A percentile compares a stretch with the other conserved stretches of the same genome.
phyloP scores from a whole-genome alignment of 2,329 filamentous ascomycete genomes.

The Periconia macrospinosa region DNA sequence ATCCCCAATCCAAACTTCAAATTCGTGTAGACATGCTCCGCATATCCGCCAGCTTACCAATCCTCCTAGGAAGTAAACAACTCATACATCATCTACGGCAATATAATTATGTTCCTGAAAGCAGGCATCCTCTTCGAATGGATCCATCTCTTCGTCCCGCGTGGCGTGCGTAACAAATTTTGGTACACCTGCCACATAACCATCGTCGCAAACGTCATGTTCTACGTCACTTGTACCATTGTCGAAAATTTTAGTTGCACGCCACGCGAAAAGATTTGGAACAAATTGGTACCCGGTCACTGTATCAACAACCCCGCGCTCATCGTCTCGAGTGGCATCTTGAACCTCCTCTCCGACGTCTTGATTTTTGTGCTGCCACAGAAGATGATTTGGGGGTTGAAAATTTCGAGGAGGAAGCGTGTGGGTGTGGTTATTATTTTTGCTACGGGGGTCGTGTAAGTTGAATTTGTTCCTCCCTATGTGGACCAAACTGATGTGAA shows the following conservation, averaged over 20 bases:
- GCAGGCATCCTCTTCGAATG: slow-evolving; percentile 46
- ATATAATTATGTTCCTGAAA: slow-evolving; percentile 13
- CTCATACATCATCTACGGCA: slow-evolving; percentile 7
- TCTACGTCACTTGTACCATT: slow-evolving; percentile 32
- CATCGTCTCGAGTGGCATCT: slow-evolving; percentile 31
- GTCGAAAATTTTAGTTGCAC: slow-evolving; percentile 41
- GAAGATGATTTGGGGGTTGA: slow-evolving; percentile 37
- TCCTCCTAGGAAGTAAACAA: slow-evolving; percentile 7
- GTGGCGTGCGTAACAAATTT: slow-evolving; percentile 28
- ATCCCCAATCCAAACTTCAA: neutral
- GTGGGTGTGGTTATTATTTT: neutral
- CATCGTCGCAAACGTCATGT: slow-evolving; percentile 32
- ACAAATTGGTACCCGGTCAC: slow-evolving; percentile 31
- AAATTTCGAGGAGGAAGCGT: neutral
- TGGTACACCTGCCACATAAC: slow-evolving; percentile 41
- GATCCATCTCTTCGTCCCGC: slow-evolving; percentile 42
- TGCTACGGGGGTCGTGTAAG: neutral
- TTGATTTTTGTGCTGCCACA: slow-evolving; percentile 41
- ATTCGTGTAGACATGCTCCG: neutral
- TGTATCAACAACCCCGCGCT: slow-evolving; percentile 35
- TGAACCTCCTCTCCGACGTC: slow-evolving; percentile 39
- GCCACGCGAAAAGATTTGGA: slow-evolving; percentile 39
- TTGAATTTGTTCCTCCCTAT: neutral
- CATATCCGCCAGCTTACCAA: slow-evolving; percentile 2
- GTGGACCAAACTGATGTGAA: neutral